These are phyloP conservation scores for Oidium heveae DNA, from an alignment of 2,329 filamentous ascomycete species.

Conservation along the genomic window DNA sequence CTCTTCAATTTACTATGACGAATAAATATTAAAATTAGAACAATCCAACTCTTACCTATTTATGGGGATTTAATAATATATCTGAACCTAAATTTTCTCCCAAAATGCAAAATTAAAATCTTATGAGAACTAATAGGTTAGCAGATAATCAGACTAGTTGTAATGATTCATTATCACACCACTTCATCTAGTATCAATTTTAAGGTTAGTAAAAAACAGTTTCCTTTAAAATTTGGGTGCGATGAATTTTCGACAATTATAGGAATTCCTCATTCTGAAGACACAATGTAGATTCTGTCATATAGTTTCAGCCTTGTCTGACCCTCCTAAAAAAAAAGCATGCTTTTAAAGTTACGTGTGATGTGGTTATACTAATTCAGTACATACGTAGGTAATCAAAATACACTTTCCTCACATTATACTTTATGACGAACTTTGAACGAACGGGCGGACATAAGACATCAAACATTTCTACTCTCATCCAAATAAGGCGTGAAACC, in stretches of 20 bases:
- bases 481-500: slow-evolving; percentile 18
- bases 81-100: neutral
- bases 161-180: neutral
- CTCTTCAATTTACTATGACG: slow-evolving; percentile 11
- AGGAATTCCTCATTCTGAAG: slow-evolving; percentile 17
- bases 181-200: slow-evolving; percentile 4
- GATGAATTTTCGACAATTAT: slow-evolving; percentile 15
- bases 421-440: slow-evolving; percentile 20
- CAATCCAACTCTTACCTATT: slow-evolving; percentile 20
- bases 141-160: neutral
- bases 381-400: neutral
- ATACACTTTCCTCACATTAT: neutral
- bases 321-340: too few relatives aligned
- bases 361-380: slow-evolving; percentile 8
- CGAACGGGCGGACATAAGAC: slow-evolving; percentile 21
- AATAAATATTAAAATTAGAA: slow-evolving; percentile 15
- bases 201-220: slow-evolving; percentile 10
- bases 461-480: slow-evolving; percentile 14
- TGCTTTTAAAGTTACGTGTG: too few relatives aligned
- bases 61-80: slow-evolving; percentile 9
- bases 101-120: neutral
- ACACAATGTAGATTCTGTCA: slow-evolving; percentile 16
- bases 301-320: slow-evolving; percentile 22
- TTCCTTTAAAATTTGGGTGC: slow-evolving; percentile 8
- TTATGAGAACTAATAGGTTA: neutral